Conservation (phyloP, 805 yeast genomes). For the Ogataea sp. region DNA sequence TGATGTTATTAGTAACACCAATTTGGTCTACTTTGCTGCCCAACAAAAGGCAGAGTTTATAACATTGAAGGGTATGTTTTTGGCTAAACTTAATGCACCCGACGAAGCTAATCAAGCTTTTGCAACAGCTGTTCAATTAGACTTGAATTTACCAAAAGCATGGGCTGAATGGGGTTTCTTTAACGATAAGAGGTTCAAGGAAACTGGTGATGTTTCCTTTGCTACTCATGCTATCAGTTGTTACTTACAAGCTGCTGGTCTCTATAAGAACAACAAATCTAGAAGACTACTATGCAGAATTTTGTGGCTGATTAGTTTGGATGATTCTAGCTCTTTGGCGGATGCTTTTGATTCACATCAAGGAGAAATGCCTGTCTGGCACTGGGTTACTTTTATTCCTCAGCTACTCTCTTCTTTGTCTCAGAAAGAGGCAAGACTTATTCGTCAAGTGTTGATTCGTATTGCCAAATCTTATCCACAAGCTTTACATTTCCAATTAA, state of each 20-base stretch:
- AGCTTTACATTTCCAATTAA: slow-evolving; percentile 89
- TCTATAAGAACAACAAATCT: slow-evolving; percentile 88
- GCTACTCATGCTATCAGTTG: slow-evolving; percentile 95
- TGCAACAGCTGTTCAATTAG: slow-evolving; percentile 96
- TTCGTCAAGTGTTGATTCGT: slow-evolving; percentile 77
- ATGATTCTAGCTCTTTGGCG: slow-evolving; percentile 75
- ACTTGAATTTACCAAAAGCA: slow-evolving; percentile 88
- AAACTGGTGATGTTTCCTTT: slow-evolving; percentile 66
- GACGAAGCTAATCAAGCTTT: slow-evolving; percentile 98
- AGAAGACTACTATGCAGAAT: slow-evolving; percentile 83
- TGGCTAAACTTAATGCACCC: slow-evolving; percentile 79
- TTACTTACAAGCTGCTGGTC: slow-evolving; percentile 94
- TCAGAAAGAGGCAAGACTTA: slow-evolving; percentile 84
- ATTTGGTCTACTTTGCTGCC: slow-evolving; percentile 90
- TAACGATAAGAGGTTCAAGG: slow-evolving; percentile 81
- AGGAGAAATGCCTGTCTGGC: slow-evolving; percentile 98
- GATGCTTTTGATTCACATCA: slow-evolving; percentile 86
- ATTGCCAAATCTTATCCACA: slow-evolving; percentile 97
- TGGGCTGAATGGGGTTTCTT: slow-evolving; percentile 99
- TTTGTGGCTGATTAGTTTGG: slow-evolving; percentile 87
- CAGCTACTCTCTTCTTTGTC: slow-evolving; percentile 85
- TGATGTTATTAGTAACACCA: slow-evolving; percentile 95
- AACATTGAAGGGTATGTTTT: slow-evolving; percentile 95
- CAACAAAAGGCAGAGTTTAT: slow-evolving; percentile 98
- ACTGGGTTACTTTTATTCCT: slow-evolving; percentile 96